Base-by-base conservation (phyloP, 2,329 filamentous ascomycete genomes). In the Teratosphaeria zuluensis region DNA sequence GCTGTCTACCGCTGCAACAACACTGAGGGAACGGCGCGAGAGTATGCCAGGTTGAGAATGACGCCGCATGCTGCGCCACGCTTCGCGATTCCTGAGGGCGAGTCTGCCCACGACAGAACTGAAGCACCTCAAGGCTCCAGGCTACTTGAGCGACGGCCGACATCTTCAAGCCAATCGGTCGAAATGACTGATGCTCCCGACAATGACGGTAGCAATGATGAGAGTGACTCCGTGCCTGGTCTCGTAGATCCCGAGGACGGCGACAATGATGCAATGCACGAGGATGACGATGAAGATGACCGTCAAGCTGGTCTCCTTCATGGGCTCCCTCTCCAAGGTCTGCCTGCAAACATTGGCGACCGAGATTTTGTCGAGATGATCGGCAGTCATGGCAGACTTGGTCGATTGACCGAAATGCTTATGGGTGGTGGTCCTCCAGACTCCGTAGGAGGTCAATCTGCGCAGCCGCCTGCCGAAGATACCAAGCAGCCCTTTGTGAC, bases 1-100 rank as follows among this genome's bases (percentile, higher is more conserved):
- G 91, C 89, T 32, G 76, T 94, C 0, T 96, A 90, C 71, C 85
- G 92, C 57, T 89, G 89, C 66, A 88, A 90, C 67, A 89, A 90
- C 58, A 81, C 81, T 56, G 66, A 74, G 4, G 71, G 76, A 2
- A 75, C 78, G 30, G 85, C 90, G 6, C 77, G 79, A 35, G 88
- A 94, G 58, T 97, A 97, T 70, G 94, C 89, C 69, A 78, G 77
- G 58, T 83, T 72, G 38, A 63, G 70, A 19, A 62, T 59, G 16
- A 61, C 62, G n/a, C 58, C 65, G 35, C 58, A 59, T 28, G 52
- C 59, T 24, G 64, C 65, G 11, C 68, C 70, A 12, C 57, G 66
- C 11, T 72, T 71, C 51, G 63, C 66, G 4, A 66, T 69, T 32
- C 71, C 69, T 4, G 58, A 66, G 31, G 64, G 59, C 31, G 63